Conservation (phyloP, 306 rosid species). For the Castanea sativa region DNA sequence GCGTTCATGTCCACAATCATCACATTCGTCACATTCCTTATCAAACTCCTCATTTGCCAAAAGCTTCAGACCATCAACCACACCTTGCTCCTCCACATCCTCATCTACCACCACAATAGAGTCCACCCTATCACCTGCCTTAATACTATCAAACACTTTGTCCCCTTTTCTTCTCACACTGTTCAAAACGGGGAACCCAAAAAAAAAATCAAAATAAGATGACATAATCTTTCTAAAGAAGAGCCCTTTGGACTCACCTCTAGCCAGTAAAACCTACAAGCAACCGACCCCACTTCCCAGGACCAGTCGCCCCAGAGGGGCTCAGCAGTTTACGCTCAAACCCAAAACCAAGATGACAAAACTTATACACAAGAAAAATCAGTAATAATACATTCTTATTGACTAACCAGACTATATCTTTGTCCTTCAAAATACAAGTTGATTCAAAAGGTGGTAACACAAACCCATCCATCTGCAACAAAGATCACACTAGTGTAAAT, state of each 20-base stretch:
- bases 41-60: conserved; percentile 53
- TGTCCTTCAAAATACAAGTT: conserved; percentile 73
- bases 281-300: too few relatives aligned
- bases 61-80: conserved; percentile 37
- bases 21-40: conserved; percentile 43
- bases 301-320: too few relatives aligned
- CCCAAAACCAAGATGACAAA: not conserved
- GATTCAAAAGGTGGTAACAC: conserved; percentile 91
- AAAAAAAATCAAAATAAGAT: not conserved
- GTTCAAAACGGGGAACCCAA: not conserved
- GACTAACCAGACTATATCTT: conserved; percentile 72
- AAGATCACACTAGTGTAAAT: conserved; percentile 1
- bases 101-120: conserved; percentile 22
- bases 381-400: not conserved
- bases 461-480: conserved; percentile 85
- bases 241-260: too few relatives aligned
- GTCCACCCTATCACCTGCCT: conserved; percentile 32
- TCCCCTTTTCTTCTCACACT: conserved; percentile 69
- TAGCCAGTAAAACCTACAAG: too few relatives aligned
- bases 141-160: conserved; percentile 5
- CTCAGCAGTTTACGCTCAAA: too few relatives aligned
- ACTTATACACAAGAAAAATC: not conserved
- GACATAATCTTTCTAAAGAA: not conserved
- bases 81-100: conserved; percentile 23
- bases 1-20: conserved; percentile 23